Conservation (phyloP, 768 basidiomycete species). For the Rickenella mellea region DNA sequence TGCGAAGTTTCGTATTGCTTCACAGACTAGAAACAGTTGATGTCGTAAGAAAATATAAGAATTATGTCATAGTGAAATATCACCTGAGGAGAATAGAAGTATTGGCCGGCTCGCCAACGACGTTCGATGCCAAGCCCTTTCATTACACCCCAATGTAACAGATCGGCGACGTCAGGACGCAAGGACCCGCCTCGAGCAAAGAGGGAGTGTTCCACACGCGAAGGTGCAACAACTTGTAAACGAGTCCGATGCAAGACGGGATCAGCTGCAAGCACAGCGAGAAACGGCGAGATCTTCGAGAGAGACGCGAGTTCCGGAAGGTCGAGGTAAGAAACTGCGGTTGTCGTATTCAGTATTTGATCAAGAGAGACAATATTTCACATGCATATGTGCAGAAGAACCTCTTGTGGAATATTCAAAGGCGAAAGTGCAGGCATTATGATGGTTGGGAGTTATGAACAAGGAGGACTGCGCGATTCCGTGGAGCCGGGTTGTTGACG, state of each 20-base stretch:
- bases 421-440: too few relatives aligned
- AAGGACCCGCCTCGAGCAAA: constrained; percentile 51
- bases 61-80: constrained; percentile 3
- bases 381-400: constrained; percentile 50
- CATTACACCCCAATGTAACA: constrained; percentile 63
- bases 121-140: constrained; percentile 58
- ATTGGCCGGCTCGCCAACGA: constrained; percentile 55
- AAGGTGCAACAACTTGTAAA: constrained; percentile 52
- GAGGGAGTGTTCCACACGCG: constrained; percentile 55
- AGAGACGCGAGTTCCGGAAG: constrained; percentile 57
- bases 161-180: constrained; percentile 55
- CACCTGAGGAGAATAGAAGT: constrained; percentile 55
- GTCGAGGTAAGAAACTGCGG: constrained; percentile 59
- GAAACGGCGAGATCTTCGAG: constrained; percentile 34
- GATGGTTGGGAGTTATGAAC: too few relatives aligned
- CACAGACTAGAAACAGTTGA: constrained; percentile 38
- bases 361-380: constrained; percentile 1
- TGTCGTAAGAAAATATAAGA: background rate
- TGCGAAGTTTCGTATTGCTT: constrained; percentile 54
- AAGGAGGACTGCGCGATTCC: too few relatives aligned
- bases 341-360: background rate
- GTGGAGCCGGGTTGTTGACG: too few relatives aligned
- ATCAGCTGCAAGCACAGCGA: constrained; percentile 47
- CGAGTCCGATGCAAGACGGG: constrained; percentile 56
- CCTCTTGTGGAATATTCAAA: constrained; percentile 43